Percentiles rank a stretch among this genome's conserved stretches.
phyloP scores from a whole-genome alignment of 139 green algal species.

The Micractinium conductrix region DNA sequence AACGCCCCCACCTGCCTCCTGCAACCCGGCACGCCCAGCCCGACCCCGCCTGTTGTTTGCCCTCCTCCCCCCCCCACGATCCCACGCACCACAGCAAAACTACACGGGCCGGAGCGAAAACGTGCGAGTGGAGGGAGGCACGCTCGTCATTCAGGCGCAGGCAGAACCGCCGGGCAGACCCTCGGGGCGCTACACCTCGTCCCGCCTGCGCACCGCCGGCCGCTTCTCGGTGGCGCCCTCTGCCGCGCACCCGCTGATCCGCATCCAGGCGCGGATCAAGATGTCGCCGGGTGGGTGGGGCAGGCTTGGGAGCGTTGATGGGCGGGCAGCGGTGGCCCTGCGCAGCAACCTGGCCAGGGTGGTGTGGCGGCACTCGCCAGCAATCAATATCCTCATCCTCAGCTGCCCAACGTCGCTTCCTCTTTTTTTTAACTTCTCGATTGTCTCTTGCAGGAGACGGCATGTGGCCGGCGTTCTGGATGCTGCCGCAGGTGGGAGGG shows the following conservation, averaged over 20 bases:
- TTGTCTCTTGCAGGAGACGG: neutral
- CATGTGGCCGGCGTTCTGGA: slow-evolving; percentile 12
- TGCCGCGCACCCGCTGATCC: neutral
- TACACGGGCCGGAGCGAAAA: neutral
- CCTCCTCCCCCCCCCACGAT: too few species aligned
- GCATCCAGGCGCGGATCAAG: neutral
- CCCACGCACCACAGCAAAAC: neutral
- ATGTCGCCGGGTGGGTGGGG: neutral
- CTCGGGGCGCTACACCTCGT: neutral
- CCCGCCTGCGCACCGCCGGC: neutral
- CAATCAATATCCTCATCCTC: too few species aligned
- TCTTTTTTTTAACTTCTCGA: too few species aligned
- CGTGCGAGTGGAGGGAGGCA: neutral
- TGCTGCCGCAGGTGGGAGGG: neutral
- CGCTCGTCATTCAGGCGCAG: neutral
- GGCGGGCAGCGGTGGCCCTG: too few species aligned
- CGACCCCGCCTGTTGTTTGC: too few species aligned
- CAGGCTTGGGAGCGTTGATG: too few species aligned
- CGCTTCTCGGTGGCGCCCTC: neutral
- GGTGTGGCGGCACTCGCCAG: too few species aligned
- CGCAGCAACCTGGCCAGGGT: too few species aligned
- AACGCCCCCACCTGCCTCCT: too few species aligned
- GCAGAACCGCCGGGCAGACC: neutral
- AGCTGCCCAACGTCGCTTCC: too few species aligned
- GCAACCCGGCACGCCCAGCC: too few species aligned